Evolutionary conservation across 768 basidiomycete genomes (phyloP), one percentile per base, ranked within the genome.

Genomic region (Tubosaeta sp.): DNA sequence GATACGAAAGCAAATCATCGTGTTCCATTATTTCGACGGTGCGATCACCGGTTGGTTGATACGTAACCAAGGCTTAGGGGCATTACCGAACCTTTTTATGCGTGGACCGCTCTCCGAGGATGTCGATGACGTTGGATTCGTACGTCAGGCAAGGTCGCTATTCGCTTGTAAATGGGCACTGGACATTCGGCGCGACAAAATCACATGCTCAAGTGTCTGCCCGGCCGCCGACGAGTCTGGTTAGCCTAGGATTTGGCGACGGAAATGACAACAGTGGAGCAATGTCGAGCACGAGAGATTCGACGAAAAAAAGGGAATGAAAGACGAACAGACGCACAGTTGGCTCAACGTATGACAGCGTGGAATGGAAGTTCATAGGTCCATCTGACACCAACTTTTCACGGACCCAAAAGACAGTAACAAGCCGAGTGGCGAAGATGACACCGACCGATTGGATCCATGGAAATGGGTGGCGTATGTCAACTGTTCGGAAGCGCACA

Each of bases 401-500:
- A 38, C 39, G 39, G 39, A 41, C n/a, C n/a, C 37, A n/a, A 37
- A 11, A n/a, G 33, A 34, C n/a, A 41, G 16, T 41, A 22, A 22
- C 39, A 41, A 22, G 19, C 19, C 10, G 17, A 22, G 1, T 10
- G 39, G 39, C 26, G 8, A 26, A 12, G 25, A 43, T 17, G 16
- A 31, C 42, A 27, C 42, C 11, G 27, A 31, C 43, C 27, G 27
- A 43, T 43, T n/a, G 42, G 26, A 43, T 43, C 27, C 14, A 29
- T 27, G 26, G 7, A 25, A 19, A 25, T 88, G 86, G 17, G 89
- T 67, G 39, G 22, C 39, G 39, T 2, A 22, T 39, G 38, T 19
- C 38, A 39, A 39, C 22, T 39, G 42, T 43, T n/a, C 42, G 13
- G 25, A 14, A 42, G 25, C 25, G 11, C 22, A 26, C 22, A 22